These are phyloP conservation scores for Corniculantispora saksenae DNA, from an alignment of 2,329 filamentous ascomycete genomes.

Conservation along the genomic window DNA sequence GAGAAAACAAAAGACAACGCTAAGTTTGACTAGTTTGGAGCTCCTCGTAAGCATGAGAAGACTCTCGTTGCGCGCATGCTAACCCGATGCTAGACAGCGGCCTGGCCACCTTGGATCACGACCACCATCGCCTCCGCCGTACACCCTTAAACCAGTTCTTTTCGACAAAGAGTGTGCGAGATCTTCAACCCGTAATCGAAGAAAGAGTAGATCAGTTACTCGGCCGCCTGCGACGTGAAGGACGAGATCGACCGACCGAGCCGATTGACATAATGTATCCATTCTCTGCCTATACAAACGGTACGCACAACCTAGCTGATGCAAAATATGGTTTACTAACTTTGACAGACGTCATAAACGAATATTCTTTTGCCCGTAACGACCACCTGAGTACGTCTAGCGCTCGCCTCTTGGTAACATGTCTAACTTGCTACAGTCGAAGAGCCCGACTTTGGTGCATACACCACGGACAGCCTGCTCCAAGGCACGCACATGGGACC, in stretches of 20 bases:
- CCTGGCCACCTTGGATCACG: constrained; percentile 38
- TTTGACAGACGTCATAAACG: constrained; percentile 40
- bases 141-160: constrained; percentile 40
- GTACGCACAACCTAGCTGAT: constrained; percentile 22
- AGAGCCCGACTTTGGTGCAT: constrained; percentile 35
- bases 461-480: constrained; percentile 38
- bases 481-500: constrained; percentile 40
- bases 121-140: constrained; percentile 36
- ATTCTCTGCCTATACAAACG: constrained; percentile 41
- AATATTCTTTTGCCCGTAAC: constrained; percentile 40
- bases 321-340: not conserved
- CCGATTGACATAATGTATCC: constrained; percentile 39
- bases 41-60: constrained; percentile 30
- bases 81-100: constrained; percentile 31
- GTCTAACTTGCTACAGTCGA: constrained; percentile 30
- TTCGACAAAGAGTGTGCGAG: constrained; percentile 38
- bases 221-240: constrained; percentile 32
- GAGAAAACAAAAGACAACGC: not conserved
- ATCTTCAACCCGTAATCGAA: constrained; percentile 40
- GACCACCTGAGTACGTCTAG: constrained; percentile 32
- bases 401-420: not conserved
- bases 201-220: constrained; percentile 37
- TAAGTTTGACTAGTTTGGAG: constrained; percentile 31
- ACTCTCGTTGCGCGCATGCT: constrained; percentile 16
- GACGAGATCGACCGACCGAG: constrained; percentile 26